Evolutionary conservation across 495 filamentous ascomycete genomes (phyloP).

Genomic region (Podospora pseudocomata): DNA sequence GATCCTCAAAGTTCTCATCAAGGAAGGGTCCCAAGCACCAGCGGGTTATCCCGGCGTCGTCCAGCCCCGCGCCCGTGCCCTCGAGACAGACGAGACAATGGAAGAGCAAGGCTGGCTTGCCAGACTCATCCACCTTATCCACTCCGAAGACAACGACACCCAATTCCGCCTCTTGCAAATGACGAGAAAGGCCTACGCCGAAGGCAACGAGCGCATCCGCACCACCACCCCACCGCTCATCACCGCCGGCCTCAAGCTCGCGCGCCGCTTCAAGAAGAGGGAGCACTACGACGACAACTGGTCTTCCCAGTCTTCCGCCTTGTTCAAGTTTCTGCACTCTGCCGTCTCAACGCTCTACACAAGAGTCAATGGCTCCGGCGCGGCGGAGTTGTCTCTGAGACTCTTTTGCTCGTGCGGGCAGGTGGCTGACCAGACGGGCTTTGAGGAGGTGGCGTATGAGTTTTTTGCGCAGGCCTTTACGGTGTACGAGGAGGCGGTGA

Average conservation of each 20-base stretch:
- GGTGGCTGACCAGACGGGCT: constrained; percentile 84
- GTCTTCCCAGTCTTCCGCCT: constrained; percentile 79
- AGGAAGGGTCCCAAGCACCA: constrained; percentile 82
- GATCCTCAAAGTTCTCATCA: constrained; percentile 83
- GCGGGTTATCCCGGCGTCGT: constrained; percentile 78
- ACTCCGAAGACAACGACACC: constrained; percentile 80
- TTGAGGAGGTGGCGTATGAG: constrained; percentile 95
- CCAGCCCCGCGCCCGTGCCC: constrained; percentile 57
- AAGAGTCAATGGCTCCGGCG: constrained; percentile 68
- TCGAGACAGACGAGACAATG: constrained; percentile 88
- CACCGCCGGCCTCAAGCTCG: constrained; percentile 84
- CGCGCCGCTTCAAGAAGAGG: constrained; percentile 80
- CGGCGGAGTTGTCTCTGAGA: constrained; percentile 81
- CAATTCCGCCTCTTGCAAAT: constrained; percentile 93
- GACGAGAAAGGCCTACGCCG: constrained; percentile 79
- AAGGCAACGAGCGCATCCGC: constrained; percentile 91
- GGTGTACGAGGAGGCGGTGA: constrained; percentile 93
- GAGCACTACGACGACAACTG: constrained; percentile 96
- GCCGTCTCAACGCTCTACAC: constrained; percentile 84
- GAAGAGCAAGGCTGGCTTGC: constrained; percentile 98
- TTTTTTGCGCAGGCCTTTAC: constrained; percentile 99
- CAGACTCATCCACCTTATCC: constrained; percentile 81
- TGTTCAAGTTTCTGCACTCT: constrained; percentile 93
- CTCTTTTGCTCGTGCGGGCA: constrained; percentile 90
- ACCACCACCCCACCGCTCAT: constrained; percentile 92